phyloP scores from a whole-genome alignment of 192 early-diverging fungal species.

The Globomyces pollinis-pini region DNA sequence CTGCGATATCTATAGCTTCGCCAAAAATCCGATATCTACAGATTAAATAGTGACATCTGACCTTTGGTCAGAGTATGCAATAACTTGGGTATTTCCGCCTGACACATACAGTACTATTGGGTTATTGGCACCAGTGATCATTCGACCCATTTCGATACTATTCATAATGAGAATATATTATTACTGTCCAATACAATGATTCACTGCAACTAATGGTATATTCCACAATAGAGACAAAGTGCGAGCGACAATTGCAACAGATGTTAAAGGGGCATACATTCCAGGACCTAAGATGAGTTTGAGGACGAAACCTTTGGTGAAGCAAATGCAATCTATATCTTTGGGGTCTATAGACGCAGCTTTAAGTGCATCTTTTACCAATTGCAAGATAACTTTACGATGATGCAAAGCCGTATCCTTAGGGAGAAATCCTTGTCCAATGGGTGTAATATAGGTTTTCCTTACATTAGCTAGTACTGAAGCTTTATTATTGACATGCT shows the following conservation, averaged over 20 bases:
- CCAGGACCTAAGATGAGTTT: too few species aligned
- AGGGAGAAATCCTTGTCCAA: conserved; percentile 92
- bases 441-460: conserved; percentile 92
- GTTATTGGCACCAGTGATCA: conserved; percentile 89
- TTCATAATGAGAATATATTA: too few species aligned
- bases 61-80: conserved; percentile 88
- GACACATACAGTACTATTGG: conserved; percentile 96
- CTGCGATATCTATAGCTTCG: conserved; percentile 95
- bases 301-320: conserved; percentile 95
- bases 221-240: conserved; percentile 88
- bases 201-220: conserved; percentile 88
- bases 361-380: conserved; percentile 68
- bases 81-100: conserved; percentile 98
- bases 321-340: conserved; percentile 89
- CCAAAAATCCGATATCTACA: conserved; percentile 99
- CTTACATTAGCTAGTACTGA: conserved; percentile 81
- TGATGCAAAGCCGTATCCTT: conserved; percentile 93
- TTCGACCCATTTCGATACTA: conserved; percentile 98
- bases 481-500: conserved; percentile 53
- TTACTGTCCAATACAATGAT: conserved; percentile 93
- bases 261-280: conserved; percentile 92
- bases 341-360: conserved; percentile 63
- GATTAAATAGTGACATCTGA: too few species aligned
- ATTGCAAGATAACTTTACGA: conserved; percentile 60
- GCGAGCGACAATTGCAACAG: conserved; percentile 85